Evolutionary conservation across 306 rosid species (phyloP).

Genomic region (Calophaca sinica): DNA sequence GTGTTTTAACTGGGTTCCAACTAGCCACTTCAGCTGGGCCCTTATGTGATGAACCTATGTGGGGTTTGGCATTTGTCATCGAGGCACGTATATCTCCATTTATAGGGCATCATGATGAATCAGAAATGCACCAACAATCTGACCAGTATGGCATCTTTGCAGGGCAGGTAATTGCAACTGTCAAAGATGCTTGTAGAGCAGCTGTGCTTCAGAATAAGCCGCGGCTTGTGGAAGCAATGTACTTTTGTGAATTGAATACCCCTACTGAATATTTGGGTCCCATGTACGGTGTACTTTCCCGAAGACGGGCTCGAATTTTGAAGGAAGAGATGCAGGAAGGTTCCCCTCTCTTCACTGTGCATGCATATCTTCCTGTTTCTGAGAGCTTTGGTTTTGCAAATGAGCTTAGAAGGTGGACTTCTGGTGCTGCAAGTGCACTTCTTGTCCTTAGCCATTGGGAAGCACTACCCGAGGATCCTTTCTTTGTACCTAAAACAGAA

Average conservation of each 20-base stretch:
- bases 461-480: constrained; percentile 85
- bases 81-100: constrained; percentile 71
- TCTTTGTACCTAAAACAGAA: constrained; percentile 90
- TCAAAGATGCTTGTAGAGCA: constrained; percentile 88
- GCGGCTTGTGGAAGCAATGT: constrained; percentile 93
- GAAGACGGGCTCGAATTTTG: constrained; percentile 76
- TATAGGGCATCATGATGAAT: constrained; percentile 58
- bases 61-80: constrained; percentile 89
- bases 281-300: constrained; percentile 91
- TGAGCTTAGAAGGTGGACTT: constrained; percentile 86
- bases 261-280: constrained; percentile 76
- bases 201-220: constrained; percentile 84
- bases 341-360: constrained; percentile 91
- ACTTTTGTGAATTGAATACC: constrained; percentile 88
- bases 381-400: constrained; percentile 95
- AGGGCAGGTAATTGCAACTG: constrained; percentile 84
- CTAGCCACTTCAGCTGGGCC: constrained; percentile 94
- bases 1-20: constrained; percentile 81
- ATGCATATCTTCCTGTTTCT: constrained; percentile 86
- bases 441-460: constrained; percentile 97
- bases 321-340: constrained; percentile 98
- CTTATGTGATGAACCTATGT: constrained; percentile 88
- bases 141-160: constrained; percentile 77
- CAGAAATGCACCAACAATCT: constrained; percentile 62
- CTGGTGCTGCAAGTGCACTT: constrained; percentile 86